Evolutionary conservation across 495 filamentous ascomycete species (phyloP), one percentile per base, ranked within the genome.

Genomic region (Penicillium paxilli): DNA sequence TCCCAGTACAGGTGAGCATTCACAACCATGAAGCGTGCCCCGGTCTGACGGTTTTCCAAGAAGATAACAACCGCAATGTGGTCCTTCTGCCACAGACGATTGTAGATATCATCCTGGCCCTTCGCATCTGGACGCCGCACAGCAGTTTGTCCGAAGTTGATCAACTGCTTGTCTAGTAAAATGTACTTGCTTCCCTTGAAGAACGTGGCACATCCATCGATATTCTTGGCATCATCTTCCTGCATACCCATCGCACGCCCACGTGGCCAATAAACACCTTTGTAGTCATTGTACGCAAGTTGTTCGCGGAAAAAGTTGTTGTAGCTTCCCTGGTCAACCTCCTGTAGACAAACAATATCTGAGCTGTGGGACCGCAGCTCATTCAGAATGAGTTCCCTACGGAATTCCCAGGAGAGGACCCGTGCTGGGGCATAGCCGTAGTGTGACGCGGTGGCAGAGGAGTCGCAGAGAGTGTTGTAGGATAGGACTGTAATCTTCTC

Each of bases 1-100:
- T 98, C 91, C 94, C 94, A 98, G 65, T 88, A 92, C 37, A 98
- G 79, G 73, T 98, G 94, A 3, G 90, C 88, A 61, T 98, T 98
- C 23, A 88, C 90, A 10, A 97, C 85, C 44, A 98, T 95, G 52
- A 98, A 76, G 14, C 95, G 85, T 1, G 89, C 83, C 2, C 94
- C 94, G 2, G 92, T 98, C 52, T 78, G 71, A 14, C 91, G 81
- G 61, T 96, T 96, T 69, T 98, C 95, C 46, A 98, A 80, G 71
- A 98, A 94, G 50, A 88, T 79, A 23, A 96, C 82, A 17, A 96
- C 83, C 11, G 88, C 93, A 60, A 98, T 96, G 63, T 98, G 90
- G 73, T 98, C 94, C 73, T 92, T 89, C 53, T 92, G 92, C 94
- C 97, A 98, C 16, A 98, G 85, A 11, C 94, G 87, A 66, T 98